phyloP scores from a whole-genome alignment of 345 rosid species.

The Schrenkiella parvula region DNA sequence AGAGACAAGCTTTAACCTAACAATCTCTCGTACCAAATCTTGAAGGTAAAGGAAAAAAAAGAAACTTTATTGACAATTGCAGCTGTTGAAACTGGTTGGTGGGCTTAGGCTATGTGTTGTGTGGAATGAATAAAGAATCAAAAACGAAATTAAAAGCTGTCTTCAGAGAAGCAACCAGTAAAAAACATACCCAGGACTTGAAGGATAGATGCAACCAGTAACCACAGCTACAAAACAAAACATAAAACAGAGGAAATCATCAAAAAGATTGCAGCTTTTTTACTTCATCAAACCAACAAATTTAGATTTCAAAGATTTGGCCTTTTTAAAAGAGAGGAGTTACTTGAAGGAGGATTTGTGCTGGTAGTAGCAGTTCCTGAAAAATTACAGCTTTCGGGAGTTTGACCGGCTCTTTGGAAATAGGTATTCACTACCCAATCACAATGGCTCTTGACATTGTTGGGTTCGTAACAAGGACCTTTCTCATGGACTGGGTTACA shows the following conservation, averaged over 20 bases:
- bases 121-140: background rate
- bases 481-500: conserved; percentile 51
- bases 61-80: background rate
- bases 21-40: conserved; percentile 12
- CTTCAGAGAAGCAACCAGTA: too few species aligned
- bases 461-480: conserved; percentile 78
- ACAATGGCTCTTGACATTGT: conserved; percentile 72
- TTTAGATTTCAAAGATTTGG: background rate
- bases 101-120: background rate
- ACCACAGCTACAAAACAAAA: conserved; percentile 37
- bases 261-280: background rate
- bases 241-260: conserved; percentile 4
- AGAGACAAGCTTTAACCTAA: conserved; percentile 2
- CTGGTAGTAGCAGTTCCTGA: conserved; percentile 52
- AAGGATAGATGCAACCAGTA: conserved; percentile 50
- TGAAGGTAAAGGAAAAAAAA: conserved; percentile 6
- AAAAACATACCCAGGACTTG: conserved; percentile 55
- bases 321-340: background rate
- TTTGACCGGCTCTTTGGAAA: conserved; percentile 64
- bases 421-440: conserved; percentile 84
- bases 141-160: background rate
- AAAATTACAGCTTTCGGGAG: conserved; percentile 66
- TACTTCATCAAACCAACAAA: background rate
- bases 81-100: conserved; percentile 14
- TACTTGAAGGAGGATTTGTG: conserved; percentile 45